phyloP scores from a whole-genome alignment of 108 stramenopile genomes.

The Pelagomonas calceolata region DNA sequence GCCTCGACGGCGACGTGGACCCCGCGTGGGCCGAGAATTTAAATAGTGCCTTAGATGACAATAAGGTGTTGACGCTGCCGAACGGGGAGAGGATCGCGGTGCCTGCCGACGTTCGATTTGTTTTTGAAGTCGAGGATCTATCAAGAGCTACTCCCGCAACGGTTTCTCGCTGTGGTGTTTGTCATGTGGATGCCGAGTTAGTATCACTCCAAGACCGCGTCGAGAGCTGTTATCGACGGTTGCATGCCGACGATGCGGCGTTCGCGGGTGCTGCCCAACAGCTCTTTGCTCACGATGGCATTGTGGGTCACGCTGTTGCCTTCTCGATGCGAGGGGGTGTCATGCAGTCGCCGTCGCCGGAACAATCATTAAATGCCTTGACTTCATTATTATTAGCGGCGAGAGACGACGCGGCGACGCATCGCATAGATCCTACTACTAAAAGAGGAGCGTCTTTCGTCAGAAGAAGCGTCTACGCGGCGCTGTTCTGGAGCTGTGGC shows the following conservation, averaged over 20 bases:
- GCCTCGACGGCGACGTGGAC: constrained; percentile 94
- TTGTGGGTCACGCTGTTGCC: constrained; percentile 60
- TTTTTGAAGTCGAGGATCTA: constrained; percentile 90
- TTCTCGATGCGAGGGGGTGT: constrained; percentile 7
- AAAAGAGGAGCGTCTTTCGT: too few relatives aligned
- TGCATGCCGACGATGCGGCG: constrained; percentile 53
- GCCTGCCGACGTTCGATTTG: constrained; percentile 60
- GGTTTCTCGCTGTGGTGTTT: constrained; percentile 96
- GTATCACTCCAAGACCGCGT: constrained; percentile 68
- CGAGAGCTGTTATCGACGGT: constrained; percentile 39
- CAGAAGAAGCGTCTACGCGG: neutral
- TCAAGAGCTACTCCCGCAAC: constrained; percentile 91
- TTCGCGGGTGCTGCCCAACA: constrained; percentile 58
- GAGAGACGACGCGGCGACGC: neutral
- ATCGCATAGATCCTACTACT: neutral
- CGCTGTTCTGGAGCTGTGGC: neutral
- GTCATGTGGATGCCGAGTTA: constrained; percentile 89
- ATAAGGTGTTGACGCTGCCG: constrained; percentile 87
- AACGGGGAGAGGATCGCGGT: constrained; percentile 83
- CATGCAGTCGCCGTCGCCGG: neutral
- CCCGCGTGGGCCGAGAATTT: constrained; percentile 75
- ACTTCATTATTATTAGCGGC: neutral
- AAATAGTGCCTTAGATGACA: constrained; percentile 85
- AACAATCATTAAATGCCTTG: neutral
- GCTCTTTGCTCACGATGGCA: constrained; percentile 45